Evolutionary conservation across 495 filamentous ascomycete species (phyloP), one percentile per base, ranked within the genome.

Genomic region (Immersiella caudata): DNA sequence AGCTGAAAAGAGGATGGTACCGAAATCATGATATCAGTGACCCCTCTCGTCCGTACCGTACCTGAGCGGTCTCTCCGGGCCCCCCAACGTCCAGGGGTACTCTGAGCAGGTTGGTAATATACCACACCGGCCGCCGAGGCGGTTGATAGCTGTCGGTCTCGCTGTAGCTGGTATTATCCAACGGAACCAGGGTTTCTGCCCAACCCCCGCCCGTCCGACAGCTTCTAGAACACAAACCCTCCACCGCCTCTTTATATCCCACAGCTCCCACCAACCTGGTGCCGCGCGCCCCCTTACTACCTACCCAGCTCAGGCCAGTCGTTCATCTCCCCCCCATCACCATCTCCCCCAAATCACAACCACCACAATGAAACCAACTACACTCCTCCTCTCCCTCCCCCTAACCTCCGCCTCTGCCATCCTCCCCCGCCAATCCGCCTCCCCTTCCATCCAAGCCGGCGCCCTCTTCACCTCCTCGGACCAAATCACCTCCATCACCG

Each of bases 401-500:
- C 22, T 20, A 6, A 14, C 56, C 56, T 20, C 56, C 8, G 24
- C 56, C 27, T 27, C 26, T 33, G 14, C 36, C 35, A 20, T 50
- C 36, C 29, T 50, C 36, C 36, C 16, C 25, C 20, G 26, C 21
- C 14, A 60, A 50, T 11, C 61, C 18, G 7, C 55, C 59, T 18
- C 49, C 22, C n/a, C 57, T 35, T 57, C 54, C 25, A 55, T 60
- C 59, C 59, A 57, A 11, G 61, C 61, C 14, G 49, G 22, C 26
- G 20, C 66, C 67, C 56, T 64, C 65, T 33, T 54, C 25, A 0
- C 54, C 62, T 29, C 56, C 20, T 1, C 18, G 2, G 65, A 70
- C 35, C 25, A 50, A 20, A 72, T 71, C 29, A 60, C 59, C 55
- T 60, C 64, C 33, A 50, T 68, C 24, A 36, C 67, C 0, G 65